phyloP scores from a whole-genome alignment of 225 moss, liverwort and hornwort genomes.

The Sphagnum tenellum region DNA sequence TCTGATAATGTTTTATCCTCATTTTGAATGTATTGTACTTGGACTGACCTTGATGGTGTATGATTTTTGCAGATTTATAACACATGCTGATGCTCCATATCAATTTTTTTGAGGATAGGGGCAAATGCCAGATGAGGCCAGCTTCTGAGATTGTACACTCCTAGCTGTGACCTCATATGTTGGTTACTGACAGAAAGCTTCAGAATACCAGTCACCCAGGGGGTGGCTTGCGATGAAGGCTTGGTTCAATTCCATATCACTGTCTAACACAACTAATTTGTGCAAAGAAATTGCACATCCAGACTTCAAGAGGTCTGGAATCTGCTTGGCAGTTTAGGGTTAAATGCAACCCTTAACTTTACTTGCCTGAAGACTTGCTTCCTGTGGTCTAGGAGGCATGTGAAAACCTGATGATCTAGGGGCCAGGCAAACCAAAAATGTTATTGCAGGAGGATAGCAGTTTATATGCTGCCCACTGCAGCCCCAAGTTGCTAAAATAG shows the following conservation, averaged over 20 bases:
- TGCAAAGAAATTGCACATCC: conserved; percentile 16
- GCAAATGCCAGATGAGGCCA: conserved; percentile 14
- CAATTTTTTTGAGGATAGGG: conserved; percentile 22
- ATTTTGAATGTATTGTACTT: too few relatives aligned
- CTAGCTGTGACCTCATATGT: conserved; percentile 34
- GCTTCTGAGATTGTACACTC: conserved; percentile 23
- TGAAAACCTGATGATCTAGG: too few relatives aligned
- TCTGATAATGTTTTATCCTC: too few relatives aligned
- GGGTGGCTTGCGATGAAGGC: conserved; percentile 1
- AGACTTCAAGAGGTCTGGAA: conserved; percentile 12
- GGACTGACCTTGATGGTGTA: too few relatives aligned
- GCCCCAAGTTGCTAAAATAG: not conserved
- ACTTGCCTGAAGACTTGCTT: not conserved
- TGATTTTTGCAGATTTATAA: too few relatives aligned
- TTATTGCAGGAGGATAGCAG: conserved; percentile 4
- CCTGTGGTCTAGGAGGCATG: too few relatives aligned
- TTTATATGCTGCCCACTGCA: not conserved
- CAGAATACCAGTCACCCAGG: conserved; percentile 21
- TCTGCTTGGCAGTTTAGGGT: conserved; percentile 35
- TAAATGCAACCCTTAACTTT: conserved; percentile 27
- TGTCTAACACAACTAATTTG: conserved; percentile 40
- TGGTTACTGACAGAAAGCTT: conserved; percentile 37
- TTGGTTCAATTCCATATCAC: conserved; percentile 48
- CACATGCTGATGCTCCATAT: too few relatives aligned
- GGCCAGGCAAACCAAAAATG: not conserved